Conservation (phyloP, 768 basidiomycete species). For the Amanita subjunquillea region DNA sequence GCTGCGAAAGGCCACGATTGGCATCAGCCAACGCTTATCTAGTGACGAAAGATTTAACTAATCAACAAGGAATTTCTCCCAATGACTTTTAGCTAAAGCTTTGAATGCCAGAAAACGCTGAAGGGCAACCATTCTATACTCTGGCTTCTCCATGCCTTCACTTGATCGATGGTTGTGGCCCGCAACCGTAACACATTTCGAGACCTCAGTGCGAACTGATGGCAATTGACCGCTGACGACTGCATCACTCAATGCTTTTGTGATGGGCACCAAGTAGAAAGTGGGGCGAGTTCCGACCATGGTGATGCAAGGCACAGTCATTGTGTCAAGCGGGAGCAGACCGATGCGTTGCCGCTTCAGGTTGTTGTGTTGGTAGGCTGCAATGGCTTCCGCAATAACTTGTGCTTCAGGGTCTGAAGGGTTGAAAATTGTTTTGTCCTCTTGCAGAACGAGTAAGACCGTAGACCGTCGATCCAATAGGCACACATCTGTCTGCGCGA, state of each 20-base stretch:
- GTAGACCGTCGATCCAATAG: slow-evolving; percentile 13
- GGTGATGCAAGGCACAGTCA: slow-evolving; percentile 23
- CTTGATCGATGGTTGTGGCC: slow-evolving; percentile 7
- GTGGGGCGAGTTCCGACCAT: slow-evolving; percentile 22
- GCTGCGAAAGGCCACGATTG: no score
- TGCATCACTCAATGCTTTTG: slow-evolving; percentile 17
- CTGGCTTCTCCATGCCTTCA: slow-evolving; percentile 19
- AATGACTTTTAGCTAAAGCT: neutral
- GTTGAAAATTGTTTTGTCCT: slow-evolving; percentile 14
- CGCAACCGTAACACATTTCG: slow-evolving; percentile 16
- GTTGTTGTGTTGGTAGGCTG: slow-evolving; percentile 22
- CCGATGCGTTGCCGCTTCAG: slow-evolving; percentile 11
- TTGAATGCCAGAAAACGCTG: slow-evolving; percentile 19
- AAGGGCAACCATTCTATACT: slow-evolving; percentile 18
- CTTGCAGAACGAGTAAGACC: slow-evolving; percentile 17
- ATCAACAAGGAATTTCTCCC: neutral
- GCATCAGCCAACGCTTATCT: no score
- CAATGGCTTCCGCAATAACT: slow-evolving; percentile 20
- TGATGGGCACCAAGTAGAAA: slow-evolving; percentile 26
- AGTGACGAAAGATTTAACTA: no score
- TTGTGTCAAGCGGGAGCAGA: slow-evolving; percentile 11
- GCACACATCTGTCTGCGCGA: slow-evolving; percentile 18
- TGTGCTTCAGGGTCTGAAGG: slow-evolving; percentile 12
- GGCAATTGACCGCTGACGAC: slow-evolving; percentile 15
- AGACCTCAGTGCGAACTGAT: slow-evolving; percentile 13